Conservation (phyloP, 495 filamentous ascomycete species). For the Neurospora sp. region DNA sequence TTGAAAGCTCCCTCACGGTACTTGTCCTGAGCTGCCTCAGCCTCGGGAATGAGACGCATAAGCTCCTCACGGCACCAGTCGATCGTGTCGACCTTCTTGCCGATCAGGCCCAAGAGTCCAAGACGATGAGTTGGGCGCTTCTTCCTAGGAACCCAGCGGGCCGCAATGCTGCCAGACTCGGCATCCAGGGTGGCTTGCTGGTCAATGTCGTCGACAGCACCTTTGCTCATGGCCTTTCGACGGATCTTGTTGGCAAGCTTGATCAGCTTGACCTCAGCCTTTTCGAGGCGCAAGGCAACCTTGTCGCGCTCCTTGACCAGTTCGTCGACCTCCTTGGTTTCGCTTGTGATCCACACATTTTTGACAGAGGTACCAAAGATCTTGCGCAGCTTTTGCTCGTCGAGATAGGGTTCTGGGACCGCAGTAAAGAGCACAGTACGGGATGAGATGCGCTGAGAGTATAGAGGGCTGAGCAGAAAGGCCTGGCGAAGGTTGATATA, state of each 20-base stretch:
- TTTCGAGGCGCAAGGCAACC: constrained; percentile 77
- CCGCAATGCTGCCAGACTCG: constrained; percentile 68
- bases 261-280: constrained; percentile 80
- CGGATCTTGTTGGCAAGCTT: constrained; percentile 70
- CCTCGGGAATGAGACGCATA: constrained; percentile 66
- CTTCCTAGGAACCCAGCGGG: constrained; percentile 68
- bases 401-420: constrained; percentile 66
- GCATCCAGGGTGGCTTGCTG: constrained; percentile 39
- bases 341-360: constrained; percentile 75
- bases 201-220: constrained; percentile 33
- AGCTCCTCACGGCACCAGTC: constrained; percentile 84
- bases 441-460: constrained; percentile 83
- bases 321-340: constrained; percentile 73
- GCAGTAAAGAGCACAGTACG: constrained; percentile 87
- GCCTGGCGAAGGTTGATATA: constrained; percentile 95
- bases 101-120: constrained; percentile 63
- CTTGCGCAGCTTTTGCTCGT: constrained; percentile 59
- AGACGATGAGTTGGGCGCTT: constrained; percentile 79
- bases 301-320: constrained; percentile 77
- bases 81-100: constrained; percentile 91
- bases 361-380: constrained; percentile 74
- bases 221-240: constrained; percentile 65
- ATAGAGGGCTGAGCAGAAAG: constrained; percentile 78
- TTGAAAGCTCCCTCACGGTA: constrained; percentile 61
- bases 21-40: constrained; percentile 63